Evolutionary conservation across 805 yeast genomes (phyloP), one percentile per base, ranked within the genome.

Genomic region (Candida anglica): DNA sequence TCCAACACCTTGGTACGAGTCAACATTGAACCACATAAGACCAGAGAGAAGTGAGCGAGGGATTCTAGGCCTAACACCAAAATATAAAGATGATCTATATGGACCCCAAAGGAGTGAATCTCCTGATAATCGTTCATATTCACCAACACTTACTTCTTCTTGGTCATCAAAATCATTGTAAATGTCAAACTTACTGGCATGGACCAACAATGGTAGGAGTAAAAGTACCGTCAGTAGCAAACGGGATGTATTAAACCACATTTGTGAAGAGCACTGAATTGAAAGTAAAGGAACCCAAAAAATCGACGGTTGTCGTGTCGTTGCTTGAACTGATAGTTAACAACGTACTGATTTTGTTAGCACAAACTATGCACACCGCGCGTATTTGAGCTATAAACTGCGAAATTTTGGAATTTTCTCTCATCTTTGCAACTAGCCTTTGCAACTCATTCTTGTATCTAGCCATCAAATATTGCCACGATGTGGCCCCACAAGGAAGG

Each of bases 1-100:
- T 4, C 67, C 59, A 9, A 86, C 47, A 1, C 82, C 82, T 4
- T 61, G 57, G 39, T 73, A 66, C 19, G 65, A 59, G 40, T 84
- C 81, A 4, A 75, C 71, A 49, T 80, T 79, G 62, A 77, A 86
- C 98, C 98, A 91, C 79, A 91, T 76, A 17, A 89, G 62, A 0
- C 98, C 98, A 10, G 86, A 64, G 38, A 81, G 51, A 33, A 93
- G 67, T 2, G 91, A 77, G 22, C 77, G 70, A 2, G 96, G 96
- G 3, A 84, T 48, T 30, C 91, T 66, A 3, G 98, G 96, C 29
- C 89, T 70, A 30, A 93, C 63, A 2, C 98, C 98, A 39, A 89
- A 65, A 58, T 89, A 93, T 27, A 86, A 66, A 36, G 86, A 84
- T 6, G 96, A 80, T 42, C 97, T 65, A 58, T 88, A 91, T 1